Evolutionary conservation across 371 early-diverging fungal species (phyloP), one percentile per base, ranked within the genome.

Genomic region (Fennellomyces sp.): DNA sequence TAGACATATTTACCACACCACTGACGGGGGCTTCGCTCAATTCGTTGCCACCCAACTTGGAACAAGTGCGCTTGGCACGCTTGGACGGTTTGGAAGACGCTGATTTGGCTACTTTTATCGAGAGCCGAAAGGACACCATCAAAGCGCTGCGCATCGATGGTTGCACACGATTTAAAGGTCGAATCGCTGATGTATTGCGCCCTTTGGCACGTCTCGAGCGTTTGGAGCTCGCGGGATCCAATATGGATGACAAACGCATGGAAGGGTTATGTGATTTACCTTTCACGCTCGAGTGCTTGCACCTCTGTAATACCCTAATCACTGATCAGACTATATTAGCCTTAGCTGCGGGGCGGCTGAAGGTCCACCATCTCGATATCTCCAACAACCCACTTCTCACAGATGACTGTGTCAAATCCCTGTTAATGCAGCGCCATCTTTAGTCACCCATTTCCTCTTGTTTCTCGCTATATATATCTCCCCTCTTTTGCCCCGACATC

Each of bases 1-100:
- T 66, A 10, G 54, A 57, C 2, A 51, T 66, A 36, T 25, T 41
- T 11, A 58, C 61, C 1, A 61, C 66, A 2, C 61, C 66, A 1
- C 42, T 66, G 2, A 41, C 30, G 1, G 38, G 56, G 2, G 7
- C 33, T 12, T 52, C 66, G 7, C 52, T 66, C 5, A 36, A 52
- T 19, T 61, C 52, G 1, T 15, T 66, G 19, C 58, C 66, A 4
- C 26, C 21, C n/a, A 27, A 31, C 2, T 7, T 61, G 5, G 49
- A 55, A 21, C 25, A 52, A 7, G 26, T 61, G 8, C 62, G 56
- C 0, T 30, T 61, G 21, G 21, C 39, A 1, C 33, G 33, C 23
- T 2, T 61, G 38, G 62, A 61, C 19, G 15, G 56, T 3, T 12
- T 61, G 5, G 38, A 61, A 11, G 26, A 39, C 23, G 13, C 5